phyloP scores from a whole-genome alignment of 768 basidiomycete genomes.

The Rhodosporidiobolus odoratus region DNA sequence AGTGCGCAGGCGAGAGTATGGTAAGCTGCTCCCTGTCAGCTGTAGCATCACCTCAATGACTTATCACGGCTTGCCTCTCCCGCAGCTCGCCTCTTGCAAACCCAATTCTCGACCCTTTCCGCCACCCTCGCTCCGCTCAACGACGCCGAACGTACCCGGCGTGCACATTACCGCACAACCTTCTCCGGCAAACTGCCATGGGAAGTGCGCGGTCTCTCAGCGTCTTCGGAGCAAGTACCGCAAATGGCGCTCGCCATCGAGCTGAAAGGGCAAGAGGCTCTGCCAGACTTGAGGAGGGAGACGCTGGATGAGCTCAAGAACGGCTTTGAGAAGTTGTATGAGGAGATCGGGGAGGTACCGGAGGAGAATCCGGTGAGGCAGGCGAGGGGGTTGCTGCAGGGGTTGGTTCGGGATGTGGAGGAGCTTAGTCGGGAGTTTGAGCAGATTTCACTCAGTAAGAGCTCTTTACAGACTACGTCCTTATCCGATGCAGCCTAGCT shows the following conservation, averaged over 20 bases:
- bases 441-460: conserved; percentile 59
- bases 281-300: conserved; percentile 54
- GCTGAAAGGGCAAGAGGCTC: conserved; percentile 49
- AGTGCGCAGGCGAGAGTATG: conserved; percentile 81
- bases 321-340: conserved; percentile 40
- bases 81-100: conserved; percentile 60
- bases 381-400: conserved; percentile 61
- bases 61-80: neutral
- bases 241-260: conserved; percentile 15
- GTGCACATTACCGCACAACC: conserved; percentile 78
- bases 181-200: conserved; percentile 82
- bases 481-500: conserved; percentile 15
- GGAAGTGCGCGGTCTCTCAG: conserved; percentile 61
- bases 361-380: conserved; percentile 56
- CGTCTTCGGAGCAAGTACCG: conserved; percentile 2
- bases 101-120: conserved; percentile 70
- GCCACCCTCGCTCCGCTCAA: conserved; percentile 82
- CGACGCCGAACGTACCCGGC: conserved; percentile 69
- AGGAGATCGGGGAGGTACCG: conserved; percentile 19
- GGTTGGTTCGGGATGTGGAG: conserved; percentile 71
- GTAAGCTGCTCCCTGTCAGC: conserved; percentile 50
- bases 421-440: conserved; percentile 74
- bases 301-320: conserved; percentile 57
- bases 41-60: neutral
- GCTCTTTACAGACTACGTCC: neutral